A percentile compares a stretch with the other conserved stretches of the same genome.
phyloP scores from a whole-genome alignment of 768 basidiomycete genomes.

The Mycena olivaceomarginata region DNA sequence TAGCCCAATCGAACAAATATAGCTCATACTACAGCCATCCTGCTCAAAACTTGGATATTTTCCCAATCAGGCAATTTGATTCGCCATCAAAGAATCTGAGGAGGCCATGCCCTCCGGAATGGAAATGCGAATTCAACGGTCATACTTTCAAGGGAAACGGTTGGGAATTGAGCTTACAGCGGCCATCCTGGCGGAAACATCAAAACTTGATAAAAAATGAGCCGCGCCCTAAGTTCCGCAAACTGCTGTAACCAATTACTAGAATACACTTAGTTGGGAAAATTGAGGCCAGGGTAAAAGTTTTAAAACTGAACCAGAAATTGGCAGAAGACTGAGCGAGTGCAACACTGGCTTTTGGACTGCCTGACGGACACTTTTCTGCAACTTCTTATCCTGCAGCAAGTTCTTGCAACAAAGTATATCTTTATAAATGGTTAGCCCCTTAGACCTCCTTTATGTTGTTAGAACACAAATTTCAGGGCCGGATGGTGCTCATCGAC shows the following conservation, averaged over 20 bases:
- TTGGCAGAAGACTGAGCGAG: neutral
- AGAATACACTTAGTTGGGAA: neutral
- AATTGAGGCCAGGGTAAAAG: neutral
- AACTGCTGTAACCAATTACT: neutral
- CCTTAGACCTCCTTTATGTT: neutral
- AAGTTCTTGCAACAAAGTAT: neutral
- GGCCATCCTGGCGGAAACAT: no score
- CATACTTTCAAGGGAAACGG: no score
- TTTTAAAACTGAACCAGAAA: neutral
- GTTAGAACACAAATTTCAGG: slow-evolving; percentile 1
- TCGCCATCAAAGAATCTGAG: no score
- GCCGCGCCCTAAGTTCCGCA: no score
- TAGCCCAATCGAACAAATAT: no score
- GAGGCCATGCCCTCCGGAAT: no score
- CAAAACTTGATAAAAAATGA: no score
- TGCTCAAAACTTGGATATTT: no score
- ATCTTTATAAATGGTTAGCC: neutral
- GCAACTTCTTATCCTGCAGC: neutral
- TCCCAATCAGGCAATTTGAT: no score
- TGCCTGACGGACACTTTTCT: neutral
- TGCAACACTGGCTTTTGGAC: neutral
- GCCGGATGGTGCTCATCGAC: neutral
- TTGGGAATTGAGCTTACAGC: no score
- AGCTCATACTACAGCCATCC: no score
- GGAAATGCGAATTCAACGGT: no score